Conservation (phyloP, 768 basidiomycete species). For the Plicaturopsis crispa region DNA sequence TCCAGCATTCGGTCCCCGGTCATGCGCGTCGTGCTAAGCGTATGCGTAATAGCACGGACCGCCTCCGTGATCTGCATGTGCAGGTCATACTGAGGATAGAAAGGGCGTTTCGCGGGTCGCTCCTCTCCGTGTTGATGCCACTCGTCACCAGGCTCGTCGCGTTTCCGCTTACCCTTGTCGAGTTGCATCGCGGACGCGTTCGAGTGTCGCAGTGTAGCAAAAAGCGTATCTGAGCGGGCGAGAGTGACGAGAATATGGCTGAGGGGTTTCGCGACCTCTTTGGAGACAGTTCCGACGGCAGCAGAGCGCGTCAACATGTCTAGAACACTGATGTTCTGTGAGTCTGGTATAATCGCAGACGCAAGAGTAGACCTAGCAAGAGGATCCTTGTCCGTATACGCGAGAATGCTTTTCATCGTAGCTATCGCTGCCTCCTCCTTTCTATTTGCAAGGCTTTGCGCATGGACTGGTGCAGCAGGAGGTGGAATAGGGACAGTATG, state of each 20-base stretch:
- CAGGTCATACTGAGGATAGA: constrained; percentile 36
- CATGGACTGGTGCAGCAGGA: constrained; percentile 3
- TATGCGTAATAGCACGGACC: constrained; percentile 44
- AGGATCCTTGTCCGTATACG: constrained; percentile 47
- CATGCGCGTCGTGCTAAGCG: constrained; percentile 32
- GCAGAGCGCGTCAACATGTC: constrained; percentile 46
- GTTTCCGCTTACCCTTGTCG: constrained; percentile 71
- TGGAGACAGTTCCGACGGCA: constrained; percentile 38
- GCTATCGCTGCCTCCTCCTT: constrained; percentile 53
- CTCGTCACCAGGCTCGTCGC: constrained; percentile 43
- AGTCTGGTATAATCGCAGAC: constrained; percentile 40
- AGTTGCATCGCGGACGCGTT: constrained; percentile 55
- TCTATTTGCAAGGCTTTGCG: constrained; percentile 17
- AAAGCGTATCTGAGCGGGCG: constrained; percentile 58
- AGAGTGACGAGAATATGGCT: constrained; percentile 58
- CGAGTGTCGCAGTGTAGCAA: constrained; percentile 57
- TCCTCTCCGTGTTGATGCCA: constrained; percentile 23
- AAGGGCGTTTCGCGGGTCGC: constrained; percentile 36
- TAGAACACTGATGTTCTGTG: constrained; percentile 42
- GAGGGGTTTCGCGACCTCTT: constrained; percentile 45
- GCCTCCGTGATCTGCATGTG: constrained; percentile 54
- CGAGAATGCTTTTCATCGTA: constrained; percentile 59
- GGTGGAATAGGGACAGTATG: constrained; percentile 5
- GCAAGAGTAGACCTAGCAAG: constrained; percentile 48
- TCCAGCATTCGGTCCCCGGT: constrained; percentile 37